A percentile compares a stretch with the other conserved stretches of the same genome.
phyloP scores from a whole-genome alignment of 805 yeast species.

The Starmerella gropengiesseri region DNA sequence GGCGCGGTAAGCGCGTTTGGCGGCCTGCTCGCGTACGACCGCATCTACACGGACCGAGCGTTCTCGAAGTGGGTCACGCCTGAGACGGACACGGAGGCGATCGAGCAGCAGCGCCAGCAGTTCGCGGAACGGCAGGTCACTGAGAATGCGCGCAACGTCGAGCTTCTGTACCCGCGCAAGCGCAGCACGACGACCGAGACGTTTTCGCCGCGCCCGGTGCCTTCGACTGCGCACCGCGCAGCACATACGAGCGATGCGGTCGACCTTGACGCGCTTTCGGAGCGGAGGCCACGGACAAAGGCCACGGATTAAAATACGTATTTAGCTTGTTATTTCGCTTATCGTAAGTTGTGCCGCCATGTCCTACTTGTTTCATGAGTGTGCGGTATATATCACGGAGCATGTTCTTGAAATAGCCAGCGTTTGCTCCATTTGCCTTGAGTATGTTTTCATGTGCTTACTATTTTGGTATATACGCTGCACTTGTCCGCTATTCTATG shows the following conservation, averaged over 20 bases:
- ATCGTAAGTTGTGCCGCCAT: too few species aligned
- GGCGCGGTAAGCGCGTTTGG: constrained; percentile 19
- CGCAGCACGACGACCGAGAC: constrained; percentile 17
- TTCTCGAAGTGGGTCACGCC: constrained; percentile 23
- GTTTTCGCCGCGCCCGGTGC: constrained; percentile 27
- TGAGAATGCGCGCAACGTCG: constrained; percentile 20
- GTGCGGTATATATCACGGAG: too few species aligned
- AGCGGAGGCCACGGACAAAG: constrained; percentile 26
- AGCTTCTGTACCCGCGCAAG: constrained; percentile 19
- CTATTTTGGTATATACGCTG: too few species aligned
- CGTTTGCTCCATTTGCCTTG: too few species aligned
- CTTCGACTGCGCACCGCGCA: constrained; percentile 25
- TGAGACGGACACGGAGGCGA: constrained; percentile 14
- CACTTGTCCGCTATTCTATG: too few species aligned
- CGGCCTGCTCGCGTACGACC: constrained; percentile 24
- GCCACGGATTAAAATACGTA: background rate
- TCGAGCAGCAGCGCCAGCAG: constrained; percentile 18
- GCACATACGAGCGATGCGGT: constrained; percentile 22
- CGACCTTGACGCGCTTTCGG: constrained; percentile 23
- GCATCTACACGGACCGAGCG: constrained; percentile 22
- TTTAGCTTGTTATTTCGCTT: too few species aligned
- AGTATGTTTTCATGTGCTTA: too few species aligned
- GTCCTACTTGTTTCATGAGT: too few species aligned
- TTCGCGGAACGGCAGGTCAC: constrained; percentile 18
- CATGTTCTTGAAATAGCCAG: too few species aligned